A percentile compares a stretch with the other conserved stretches of the same genome.
Evolutionary conservation across 257 asterid species (phyloP).

Genomic region (Solanum pinnatisectum): DNA sequence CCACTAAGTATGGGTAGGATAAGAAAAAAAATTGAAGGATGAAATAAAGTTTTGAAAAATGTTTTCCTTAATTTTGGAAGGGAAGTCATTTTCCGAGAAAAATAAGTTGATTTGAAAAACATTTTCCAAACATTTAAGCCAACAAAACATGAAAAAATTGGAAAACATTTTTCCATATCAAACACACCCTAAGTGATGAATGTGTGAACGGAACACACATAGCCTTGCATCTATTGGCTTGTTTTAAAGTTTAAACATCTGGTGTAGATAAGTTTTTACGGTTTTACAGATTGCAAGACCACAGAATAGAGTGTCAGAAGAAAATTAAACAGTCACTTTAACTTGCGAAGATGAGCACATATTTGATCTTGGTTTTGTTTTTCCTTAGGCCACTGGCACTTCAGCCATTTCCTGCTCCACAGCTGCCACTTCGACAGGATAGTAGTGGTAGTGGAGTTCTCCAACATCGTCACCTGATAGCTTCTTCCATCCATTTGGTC

Average conservation of each 20-base stretch:
- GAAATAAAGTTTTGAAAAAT: too few relatives aligned
- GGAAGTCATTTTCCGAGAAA: too few relatives aligned
- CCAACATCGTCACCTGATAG: constrained; percentile 92
- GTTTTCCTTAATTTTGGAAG: too few relatives aligned
- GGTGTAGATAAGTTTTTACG: background rate
- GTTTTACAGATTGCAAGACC: background rate
- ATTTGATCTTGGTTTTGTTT: background rate
- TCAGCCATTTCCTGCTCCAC: constrained; percentile 87
- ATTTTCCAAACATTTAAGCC: too few relatives aligned
- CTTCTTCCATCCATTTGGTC: constrained; percentile 85
- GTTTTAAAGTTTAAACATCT: background rate
- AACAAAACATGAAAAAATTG: too few relatives aligned
- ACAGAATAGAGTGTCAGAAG: background rate
- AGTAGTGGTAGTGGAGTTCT: constrained; percentile 68
- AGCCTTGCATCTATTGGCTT: background rate
- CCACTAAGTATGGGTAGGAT: too few relatives aligned
- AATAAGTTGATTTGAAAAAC: too few relatives aligned
- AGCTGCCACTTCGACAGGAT: constrained; percentile 54
- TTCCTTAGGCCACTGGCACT: constrained; percentile 29
- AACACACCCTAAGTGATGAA: background rate
- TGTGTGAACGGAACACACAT: background rate
- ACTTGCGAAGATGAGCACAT: background rate
- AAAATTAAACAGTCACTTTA: background rate
- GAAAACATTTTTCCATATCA: too few relatives aligned
- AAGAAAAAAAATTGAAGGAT: too few relatives aligned